Conservation (phyloP, 78 protist species). For the Isochrysis galbana region DNA sequence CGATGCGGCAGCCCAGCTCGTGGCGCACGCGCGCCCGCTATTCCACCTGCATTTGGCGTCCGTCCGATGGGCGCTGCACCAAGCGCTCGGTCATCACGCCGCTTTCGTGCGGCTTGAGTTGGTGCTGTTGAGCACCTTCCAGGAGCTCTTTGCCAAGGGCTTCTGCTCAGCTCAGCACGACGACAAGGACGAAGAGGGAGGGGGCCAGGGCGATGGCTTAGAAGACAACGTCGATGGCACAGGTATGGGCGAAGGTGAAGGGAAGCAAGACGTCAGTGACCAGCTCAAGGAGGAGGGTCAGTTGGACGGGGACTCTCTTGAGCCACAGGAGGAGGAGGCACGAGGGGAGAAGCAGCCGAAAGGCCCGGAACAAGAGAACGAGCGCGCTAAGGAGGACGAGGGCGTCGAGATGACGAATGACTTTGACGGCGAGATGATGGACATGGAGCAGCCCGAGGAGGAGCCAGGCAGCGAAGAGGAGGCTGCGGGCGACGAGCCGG, state of each 20-base stretch:
- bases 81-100: neutral
- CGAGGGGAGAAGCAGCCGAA: constrained; percentile 40
- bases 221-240: constrained; percentile 61
- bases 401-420: constrained; percentile 80
- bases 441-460: constrained; percentile 68
- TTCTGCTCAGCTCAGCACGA: constrained; percentile 62
- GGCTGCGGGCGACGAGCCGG: constrained; percentile 48
- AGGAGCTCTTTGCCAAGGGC: constrained; percentile 64
- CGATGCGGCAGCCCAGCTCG: neutral
- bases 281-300: constrained; percentile 76
- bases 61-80: neutral
- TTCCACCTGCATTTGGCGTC: neutral
- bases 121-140: constrained; percentile 50
- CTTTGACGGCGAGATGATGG: constrained; percentile 83
- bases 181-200: constrained; percentile 50
- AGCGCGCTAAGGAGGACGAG: neutral
- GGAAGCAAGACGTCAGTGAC: constrained; percentile 77
- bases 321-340: neutral
- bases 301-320: constrained; percentile 52
- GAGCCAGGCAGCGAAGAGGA: constrained; percentile 37
- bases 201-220: constrained; percentile 42
- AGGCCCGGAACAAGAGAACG: constrained; percentile 22
- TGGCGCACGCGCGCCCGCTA: neutral
- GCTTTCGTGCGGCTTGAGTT: constrained; percentile 39
- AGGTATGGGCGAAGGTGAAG: constrained; percentile 88